Evolutionary conservation across 2,329 filamentous ascomycete species (phyloP).

Genomic region (Fusarium algeriense): DNA sequence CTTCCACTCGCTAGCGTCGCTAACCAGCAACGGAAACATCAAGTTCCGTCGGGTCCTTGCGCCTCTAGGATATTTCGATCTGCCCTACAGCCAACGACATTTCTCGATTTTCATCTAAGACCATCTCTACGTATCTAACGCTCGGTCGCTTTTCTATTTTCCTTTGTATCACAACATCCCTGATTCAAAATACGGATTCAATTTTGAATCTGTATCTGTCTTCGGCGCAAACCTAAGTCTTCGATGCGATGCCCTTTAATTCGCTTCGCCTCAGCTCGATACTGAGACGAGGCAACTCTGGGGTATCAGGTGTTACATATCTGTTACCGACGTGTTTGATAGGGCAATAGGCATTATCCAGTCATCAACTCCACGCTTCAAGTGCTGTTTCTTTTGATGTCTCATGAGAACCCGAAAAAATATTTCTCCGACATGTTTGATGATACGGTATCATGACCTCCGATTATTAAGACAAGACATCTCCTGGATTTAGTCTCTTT

Average conservation of each 20-base stretch:
- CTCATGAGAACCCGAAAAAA: not conserved
- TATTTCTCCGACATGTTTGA: not conserved
- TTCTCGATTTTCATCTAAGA: conserved; percentile 23
- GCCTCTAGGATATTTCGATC: conserved; percentile 22
- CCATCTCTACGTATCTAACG: conserved; percentile 15
- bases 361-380: not conserved
- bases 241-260: conserved; percentile 5
- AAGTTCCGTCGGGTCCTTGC: conserved; percentile 39
- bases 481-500: not conserved
- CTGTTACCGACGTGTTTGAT: conserved; percentile 10
- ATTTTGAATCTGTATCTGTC: not conserved
- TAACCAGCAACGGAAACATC: conserved; percentile 39
- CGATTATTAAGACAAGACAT: not conserved
- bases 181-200: not conserved
- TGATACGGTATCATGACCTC: not conserved
- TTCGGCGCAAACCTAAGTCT: conserved; percentile 6
- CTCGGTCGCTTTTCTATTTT: not conserved
- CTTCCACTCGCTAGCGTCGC: conserved; percentile 45
- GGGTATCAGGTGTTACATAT: conserved; percentile 20
- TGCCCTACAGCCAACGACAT: conserved; percentile 27
- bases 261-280: conserved; percentile 5
- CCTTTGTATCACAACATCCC: conserved; percentile 7
- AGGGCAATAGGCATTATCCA: not conserved
- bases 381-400: not conserved
- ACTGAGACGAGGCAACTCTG: conserved; percentile 25